Conservation (phyloP, 2,329 filamentous ascomycete species). For the Arachnopeziza araneosa region DNA sequence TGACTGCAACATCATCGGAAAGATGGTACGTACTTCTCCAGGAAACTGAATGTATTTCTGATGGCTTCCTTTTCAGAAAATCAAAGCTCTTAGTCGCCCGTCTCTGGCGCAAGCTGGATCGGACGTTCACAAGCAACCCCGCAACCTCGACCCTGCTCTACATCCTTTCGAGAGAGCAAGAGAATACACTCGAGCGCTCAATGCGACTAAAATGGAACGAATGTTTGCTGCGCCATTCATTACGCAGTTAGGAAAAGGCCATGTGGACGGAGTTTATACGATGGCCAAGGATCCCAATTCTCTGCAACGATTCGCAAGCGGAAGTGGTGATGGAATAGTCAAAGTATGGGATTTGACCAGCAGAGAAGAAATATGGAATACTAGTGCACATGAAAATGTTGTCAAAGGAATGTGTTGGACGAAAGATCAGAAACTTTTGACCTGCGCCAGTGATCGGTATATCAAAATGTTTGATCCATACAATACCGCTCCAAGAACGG, state of each 20-base stretch:
- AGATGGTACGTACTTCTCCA: constrained; percentile 22
- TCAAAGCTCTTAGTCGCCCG: constrained; percentile 63
- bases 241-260: constrained; percentile 78
- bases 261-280: constrained; percentile 85
- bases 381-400: constrained; percentile 84
- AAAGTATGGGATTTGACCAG: constrained; percentile 85
- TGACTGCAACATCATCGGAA: constrained; percentile 20
- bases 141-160: constrained; percentile 73
- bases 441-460: constrained; percentile 78
- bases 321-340: constrained; percentile 84
- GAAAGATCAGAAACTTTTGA: constrained; percentile 74
- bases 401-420: constrained; percentile 92
- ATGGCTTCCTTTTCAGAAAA: constrained; percentile 38
- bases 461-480: constrained; percentile 93
- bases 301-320: constrained; percentile 71
- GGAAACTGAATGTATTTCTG: not conserved
- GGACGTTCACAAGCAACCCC: constrained; percentile 57
- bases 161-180: constrained; percentile 75
- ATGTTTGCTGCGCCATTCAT: constrained; percentile 87
- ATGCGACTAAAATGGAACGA: constrained; percentile 87
- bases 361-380: constrained; percentile 68
- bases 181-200: constrained; percentile 73
- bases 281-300: constrained; percentile 75
- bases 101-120: constrained; percentile 62
- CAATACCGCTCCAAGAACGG: constrained; percentile 58